Evolutionary conservation across 768 basidiomycete species (phyloP), one percentile per base, ranked within the genome.

Genomic region (Tricholoma furcatifolium): DNA sequence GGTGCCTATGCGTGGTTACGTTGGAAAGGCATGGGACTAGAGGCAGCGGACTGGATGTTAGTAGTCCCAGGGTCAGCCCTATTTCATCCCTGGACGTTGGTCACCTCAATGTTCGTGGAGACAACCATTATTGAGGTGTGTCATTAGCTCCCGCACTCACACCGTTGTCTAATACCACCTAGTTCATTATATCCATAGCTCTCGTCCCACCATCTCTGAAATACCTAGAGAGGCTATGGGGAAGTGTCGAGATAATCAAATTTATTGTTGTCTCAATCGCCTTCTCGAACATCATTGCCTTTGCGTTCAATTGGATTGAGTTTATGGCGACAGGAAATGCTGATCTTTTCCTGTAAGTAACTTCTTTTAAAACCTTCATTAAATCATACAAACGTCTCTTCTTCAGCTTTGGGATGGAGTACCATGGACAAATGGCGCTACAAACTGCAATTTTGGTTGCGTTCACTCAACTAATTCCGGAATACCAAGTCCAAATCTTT

Each of bases 391-490:
- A 35, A 44, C 50, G 43, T 43, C 36, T 60, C 40, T 43, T 38
- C 44, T 17, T 36, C 43, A 97, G 96, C 40, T 92, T 88, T 70
- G 91, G 87, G 34, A 88, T 91, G 81, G 76, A 81, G 41, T 97
- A 96, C 65, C 93, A 91, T 62, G 97, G 97, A 39, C 88, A 94
- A 70, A 93, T 90, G 80, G 89, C 92, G 5, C 76, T 99, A 17
- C 92, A 97, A 63, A 87, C 86, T 46, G 88, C 87, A 2, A 76
- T 95, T 56, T 76, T 99, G 32, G 97, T 99, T 50, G 96, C 95
- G 6, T 98, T 98, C 71, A 98, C 95, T 3, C 97, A 99, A 68
- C 71, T 97, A 50, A 98, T 98, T 60, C 96, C 96, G 30, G 97
- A 99, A 70, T 95, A 99, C 63, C 96, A 98, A 70, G 86, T 99